A percentile compares a stretch with the other conserved stretches of the same genome.
These are phyloP conservation scores for Termitomyces sp. DNA, from an alignment of 768 basidiomycete genomes.

Conservation along the genomic window DNA sequence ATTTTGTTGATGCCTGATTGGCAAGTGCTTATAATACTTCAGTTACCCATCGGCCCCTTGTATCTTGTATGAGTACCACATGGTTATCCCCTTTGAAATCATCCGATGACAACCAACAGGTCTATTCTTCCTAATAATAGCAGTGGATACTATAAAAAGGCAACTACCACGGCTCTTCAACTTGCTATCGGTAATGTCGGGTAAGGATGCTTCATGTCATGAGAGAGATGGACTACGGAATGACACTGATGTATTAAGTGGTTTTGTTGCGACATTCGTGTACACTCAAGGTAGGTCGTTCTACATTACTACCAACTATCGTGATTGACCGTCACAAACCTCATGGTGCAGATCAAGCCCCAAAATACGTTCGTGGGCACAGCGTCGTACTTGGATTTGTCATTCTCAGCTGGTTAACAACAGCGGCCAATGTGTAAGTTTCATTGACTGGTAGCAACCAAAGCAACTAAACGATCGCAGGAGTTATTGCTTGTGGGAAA, in stretches of 20 bases:
- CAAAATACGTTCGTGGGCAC: constrained; percentile 55
- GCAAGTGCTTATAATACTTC: not conserved
- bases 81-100: not conserved
- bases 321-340: not conserved
- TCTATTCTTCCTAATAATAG: constrained; percentile 61
- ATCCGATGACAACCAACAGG: constrained; percentile 14
- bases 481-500: constrained; percentile 53
- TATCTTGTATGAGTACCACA: constrained; percentile 33
- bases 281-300: constrained; percentile 45
- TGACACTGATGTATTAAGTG: constrained; percentile 27
- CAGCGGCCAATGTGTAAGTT: constrained; percentile 51
- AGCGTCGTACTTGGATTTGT: constrained; percentile 53
- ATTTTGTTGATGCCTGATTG: not conserved
- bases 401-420: constrained; percentile 46
- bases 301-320: not conserved
- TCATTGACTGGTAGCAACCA: not conserved
- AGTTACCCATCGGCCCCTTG: constrained; percentile 55
- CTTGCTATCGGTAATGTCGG: constrained; percentile 50
- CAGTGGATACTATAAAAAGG: constrained; percentile 59
- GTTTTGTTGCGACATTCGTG: constrained; percentile 57
- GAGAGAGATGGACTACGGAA: not conserved
- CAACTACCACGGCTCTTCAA: constrained; percentile 51
- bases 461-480: constrained; percentile 20
- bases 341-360: constrained; percentile 42
- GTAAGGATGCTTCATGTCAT: constrained; percentile 20